Evolutionary conservation across 345 rosid genomes (phyloP).

Genomic region (Pelargonium nanum): DNA sequence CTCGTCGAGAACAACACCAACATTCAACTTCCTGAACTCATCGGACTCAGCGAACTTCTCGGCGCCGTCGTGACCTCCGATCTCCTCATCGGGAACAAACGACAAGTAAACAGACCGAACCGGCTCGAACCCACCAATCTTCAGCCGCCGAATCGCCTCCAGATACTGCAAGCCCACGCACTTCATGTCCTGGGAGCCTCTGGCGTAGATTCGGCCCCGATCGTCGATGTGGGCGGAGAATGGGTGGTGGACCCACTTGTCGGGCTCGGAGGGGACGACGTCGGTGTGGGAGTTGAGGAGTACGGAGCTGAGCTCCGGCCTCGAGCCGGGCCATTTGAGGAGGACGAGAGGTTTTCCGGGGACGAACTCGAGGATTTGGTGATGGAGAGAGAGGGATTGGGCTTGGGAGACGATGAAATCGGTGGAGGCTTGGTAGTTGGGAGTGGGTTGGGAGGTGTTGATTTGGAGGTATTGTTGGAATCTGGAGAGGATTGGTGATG

Average conservation of each 20-base stretch:
- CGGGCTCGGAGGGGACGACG: constrained; percentile 68
- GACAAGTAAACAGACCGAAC: constrained; percentile 61
- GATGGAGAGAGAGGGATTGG: constrained; percentile 49
- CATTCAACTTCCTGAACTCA: constrained; percentile 50
- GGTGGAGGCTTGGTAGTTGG: constrained; percentile 48
- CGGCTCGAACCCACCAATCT: constrained; percentile 50
- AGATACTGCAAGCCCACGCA: constrained; percentile 92
- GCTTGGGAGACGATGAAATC: constrained; percentile 60
- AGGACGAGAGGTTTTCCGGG: constrained; percentile 58
- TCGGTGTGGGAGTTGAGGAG: constrained; percentile 95
- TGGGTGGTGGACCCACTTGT: constrained; percentile 74
- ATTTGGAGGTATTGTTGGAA: constrained; percentile 81
- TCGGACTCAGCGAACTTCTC: constrained; percentile 56
- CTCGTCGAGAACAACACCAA: constrained; percentile 81
- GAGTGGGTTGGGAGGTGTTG: constrained; percentile 80
- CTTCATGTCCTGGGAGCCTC: constrained; percentile 99
- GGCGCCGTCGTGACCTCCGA: constrained; percentile 87
- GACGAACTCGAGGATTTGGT: constrained; percentile 50
- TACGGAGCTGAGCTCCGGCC: constrained; percentile 53
- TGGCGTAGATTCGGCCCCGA: constrained; percentile 60
- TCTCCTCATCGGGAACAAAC: constrained; percentile 90
- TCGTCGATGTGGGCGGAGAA: constrained; percentile 66
- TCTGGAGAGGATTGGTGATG: constrained; percentile 40
- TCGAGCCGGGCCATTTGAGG: constrained; percentile 70
- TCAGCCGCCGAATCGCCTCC: constrained; percentile 71